phyloP scores from a whole-genome alignment of 2,329 filamentous ascomycete genomes.

The Beauveria varroae region DNA sequence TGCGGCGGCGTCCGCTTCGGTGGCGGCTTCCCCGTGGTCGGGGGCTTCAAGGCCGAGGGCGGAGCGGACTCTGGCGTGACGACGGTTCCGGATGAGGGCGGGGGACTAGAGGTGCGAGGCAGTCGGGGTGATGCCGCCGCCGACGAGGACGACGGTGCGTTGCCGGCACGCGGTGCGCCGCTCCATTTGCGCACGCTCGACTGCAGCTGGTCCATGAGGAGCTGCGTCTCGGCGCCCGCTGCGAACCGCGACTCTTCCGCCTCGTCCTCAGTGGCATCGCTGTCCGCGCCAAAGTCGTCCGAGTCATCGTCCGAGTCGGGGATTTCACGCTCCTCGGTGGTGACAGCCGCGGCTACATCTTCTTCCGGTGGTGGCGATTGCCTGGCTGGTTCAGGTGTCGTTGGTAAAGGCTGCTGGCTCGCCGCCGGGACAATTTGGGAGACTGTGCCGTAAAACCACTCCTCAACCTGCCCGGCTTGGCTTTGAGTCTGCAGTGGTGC shows the following conservation, averaged over 20 bases:
- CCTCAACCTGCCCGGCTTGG: neutral
- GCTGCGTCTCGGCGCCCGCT: slow-evolving; percentile 27
- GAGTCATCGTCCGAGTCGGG: slow-evolving; percentile 43
- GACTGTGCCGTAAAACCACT: neutral
- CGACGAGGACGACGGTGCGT: neutral
- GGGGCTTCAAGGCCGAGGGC: neutral
- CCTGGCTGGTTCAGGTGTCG: neutral
- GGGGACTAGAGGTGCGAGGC: neutral
- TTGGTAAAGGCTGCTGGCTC: neutral
- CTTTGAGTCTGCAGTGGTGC: neutral
- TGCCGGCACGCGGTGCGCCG: neutral
- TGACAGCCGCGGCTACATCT: neutral
- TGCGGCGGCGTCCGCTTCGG: neutral
- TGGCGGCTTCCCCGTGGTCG: neutral
- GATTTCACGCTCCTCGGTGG: slow-evolving; percentile 28
- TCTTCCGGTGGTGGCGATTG: neutral
- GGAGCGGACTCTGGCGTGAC: neutral
- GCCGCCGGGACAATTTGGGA: neutral
- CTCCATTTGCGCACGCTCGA: slow-evolving; percentile 6
- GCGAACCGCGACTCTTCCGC: slow-evolving; percentile 16
- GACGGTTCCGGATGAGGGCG: neutral
- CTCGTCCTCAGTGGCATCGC: slow-evolving; percentile 12
- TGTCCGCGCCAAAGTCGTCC: slow-evolving; percentile 17
- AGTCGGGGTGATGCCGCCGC: neutral
- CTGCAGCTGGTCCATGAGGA: slow-evolving; percentile 24